A percentile compares a stretch with the other conserved stretches of the same genome.
These are phyloP conservation scores for Penicillium coprophilum DNA, from an alignment of 495 filamentous ascomycete species.

Conservation along the genomic window DNA sequence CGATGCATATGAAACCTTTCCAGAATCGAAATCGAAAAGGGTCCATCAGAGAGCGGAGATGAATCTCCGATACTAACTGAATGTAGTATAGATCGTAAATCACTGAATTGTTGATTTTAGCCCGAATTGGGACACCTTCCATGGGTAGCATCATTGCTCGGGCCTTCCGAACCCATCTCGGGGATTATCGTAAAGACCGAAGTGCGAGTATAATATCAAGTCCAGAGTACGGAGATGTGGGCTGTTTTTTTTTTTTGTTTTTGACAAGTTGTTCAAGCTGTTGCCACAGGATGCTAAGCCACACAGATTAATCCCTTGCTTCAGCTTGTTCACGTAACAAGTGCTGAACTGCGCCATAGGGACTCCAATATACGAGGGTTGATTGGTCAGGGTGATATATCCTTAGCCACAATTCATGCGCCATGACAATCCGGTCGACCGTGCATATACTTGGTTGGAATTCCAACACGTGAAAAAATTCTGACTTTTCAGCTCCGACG, in stretches of 20 bases:
- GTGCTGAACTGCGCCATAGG: neutral
- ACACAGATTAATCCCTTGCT: slow-evolving; percentile 7
- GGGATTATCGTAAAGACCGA: too few relatives aligned
- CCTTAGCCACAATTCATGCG: slow-evolving; percentile 9
- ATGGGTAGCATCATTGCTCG: neutral
- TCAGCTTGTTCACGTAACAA: neutral
- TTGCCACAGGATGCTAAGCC: slow-evolving; percentile 6
- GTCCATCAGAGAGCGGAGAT: slow-evolving; percentile 2
- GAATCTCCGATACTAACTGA: neutral
- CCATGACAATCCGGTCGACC: too few relatives aligned
- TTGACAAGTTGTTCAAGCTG: too few relatives aligned
- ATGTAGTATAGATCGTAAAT: neutral
- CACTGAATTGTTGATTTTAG: too few relatives aligned
- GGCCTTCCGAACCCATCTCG: neutral
- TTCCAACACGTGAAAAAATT: slow-evolving; percentile 15
- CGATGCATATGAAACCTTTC: slow-evolving; percentile 12
- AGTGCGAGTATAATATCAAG: neutral
- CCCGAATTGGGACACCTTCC: neutral
- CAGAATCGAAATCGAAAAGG: slow-evolving; percentile 4
- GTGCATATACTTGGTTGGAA: too few relatives aligned
- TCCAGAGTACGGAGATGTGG: too few relatives aligned
- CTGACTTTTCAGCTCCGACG: slow-evolving; percentile 15
- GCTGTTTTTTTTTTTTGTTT: too few relatives aligned
- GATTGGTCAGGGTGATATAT: neutral
- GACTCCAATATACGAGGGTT: neutral